phyloP scores from a whole-genome alignment of 139 green algal genomes.

The Asterochloris sp. region DNA sequence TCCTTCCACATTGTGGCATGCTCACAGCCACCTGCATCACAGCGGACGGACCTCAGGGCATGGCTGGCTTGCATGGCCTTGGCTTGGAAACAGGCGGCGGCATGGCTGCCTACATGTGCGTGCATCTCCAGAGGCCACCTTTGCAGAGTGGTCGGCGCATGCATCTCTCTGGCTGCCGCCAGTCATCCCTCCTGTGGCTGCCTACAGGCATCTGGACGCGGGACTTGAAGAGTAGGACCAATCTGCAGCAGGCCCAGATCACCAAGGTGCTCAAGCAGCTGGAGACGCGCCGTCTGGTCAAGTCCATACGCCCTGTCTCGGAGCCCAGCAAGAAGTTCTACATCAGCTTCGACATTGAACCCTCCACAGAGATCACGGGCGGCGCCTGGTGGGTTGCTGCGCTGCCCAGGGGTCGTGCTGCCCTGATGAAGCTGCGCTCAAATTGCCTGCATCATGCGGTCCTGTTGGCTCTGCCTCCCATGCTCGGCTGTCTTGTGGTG shows the following conservation, averaged over 20 bases:
- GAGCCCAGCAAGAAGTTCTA: slow-evolving; percentile 85
- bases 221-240: slow-evolving; percentile 84
- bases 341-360: slow-evolving; percentile 91
- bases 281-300: slow-evolving; percentile 81
- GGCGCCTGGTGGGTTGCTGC: slow-evolving; percentile 73
- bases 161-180: not conserved
- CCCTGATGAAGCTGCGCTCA: not conserved
- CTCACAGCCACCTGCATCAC: no score
- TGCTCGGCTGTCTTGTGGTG: not conserved
- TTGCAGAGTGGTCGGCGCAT: not conserved
- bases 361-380: slow-evolving; percentile 87
- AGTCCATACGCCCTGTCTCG: slow-evolving; percentile 78
- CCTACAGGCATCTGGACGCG: slow-evolving; percentile 86
- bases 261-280: slow-evolving; percentile 91
- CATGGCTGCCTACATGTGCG: not conserved
- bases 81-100: no score
- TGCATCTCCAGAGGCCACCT: not conserved
- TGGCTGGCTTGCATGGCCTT: no score
- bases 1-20: no score
- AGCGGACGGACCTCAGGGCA: no score
- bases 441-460: no score
- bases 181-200: not conserved
- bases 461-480: no score
- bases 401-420: not conserved
- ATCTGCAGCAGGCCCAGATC: slow-evolving; percentile 83